Percentiles rank a stretch among this genome's conserved stretches.
These are phyloP conservation scores for Leccinum angustisporum DNA, from an alignment of 1,284 basidiomycete species.

Conservation along the genomic window DNA sequence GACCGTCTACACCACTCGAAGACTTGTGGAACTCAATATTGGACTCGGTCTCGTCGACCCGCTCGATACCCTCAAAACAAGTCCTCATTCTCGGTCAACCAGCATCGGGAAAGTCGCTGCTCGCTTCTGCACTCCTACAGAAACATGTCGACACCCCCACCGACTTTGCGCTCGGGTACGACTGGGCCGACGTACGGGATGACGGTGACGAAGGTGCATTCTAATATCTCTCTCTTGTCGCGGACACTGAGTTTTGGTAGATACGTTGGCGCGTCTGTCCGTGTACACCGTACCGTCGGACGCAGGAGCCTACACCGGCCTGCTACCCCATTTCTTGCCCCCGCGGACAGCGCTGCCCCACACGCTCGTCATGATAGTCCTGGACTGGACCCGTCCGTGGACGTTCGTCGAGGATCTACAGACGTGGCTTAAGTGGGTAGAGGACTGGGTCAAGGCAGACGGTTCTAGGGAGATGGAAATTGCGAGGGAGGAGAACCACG, in stretches of 20 bases:
- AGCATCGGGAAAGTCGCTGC: slow-evolving; percentile 72
- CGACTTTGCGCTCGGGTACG: slow-evolving; percentile 85
- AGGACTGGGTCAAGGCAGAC: slow-evolving; percentile 76
- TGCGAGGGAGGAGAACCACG: slow-evolving; percentile 74
- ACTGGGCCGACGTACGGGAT: slow-evolving; percentile 82
- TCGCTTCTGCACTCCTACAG: slow-evolving; percentile 70
- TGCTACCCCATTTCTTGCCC: slow-evolving; percentile 85
- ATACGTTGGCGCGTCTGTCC: slow-evolving; percentile 83
- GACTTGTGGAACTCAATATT: slow-evolving; percentile 92
- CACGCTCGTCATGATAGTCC: slow-evolving; percentile 80
- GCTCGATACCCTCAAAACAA: slow-evolving; percentile 85
- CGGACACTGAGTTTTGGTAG: slow-evolving; percentile 39
- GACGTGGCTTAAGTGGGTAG: slow-evolving; percentile 84
- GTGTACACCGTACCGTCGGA: slow-evolving; percentile 88
- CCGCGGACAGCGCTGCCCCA: slow-evolving; percentile 69
- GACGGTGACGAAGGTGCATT: slow-evolving; percentile 85
- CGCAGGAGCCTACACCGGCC: slow-evolving; percentile 64
- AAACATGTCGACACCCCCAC: slow-evolving; percentile 45
- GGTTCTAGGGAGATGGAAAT: slow-evolving; percentile 65
- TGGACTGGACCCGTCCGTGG: slow-evolving; percentile 97
- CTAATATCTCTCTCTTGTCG: background rate
- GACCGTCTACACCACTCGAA: slow-evolving; percentile 58
- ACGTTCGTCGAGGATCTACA: slow-evolving; percentile 87
- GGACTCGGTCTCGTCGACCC: slow-evolving; percentile 81
- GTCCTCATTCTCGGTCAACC: slow-evolving; percentile 79